Evolutionary conservation across 2,329 filamentous ascomycete genomes (phyloP).

Genomic region (Aspergillus fijiensis): DNA sequence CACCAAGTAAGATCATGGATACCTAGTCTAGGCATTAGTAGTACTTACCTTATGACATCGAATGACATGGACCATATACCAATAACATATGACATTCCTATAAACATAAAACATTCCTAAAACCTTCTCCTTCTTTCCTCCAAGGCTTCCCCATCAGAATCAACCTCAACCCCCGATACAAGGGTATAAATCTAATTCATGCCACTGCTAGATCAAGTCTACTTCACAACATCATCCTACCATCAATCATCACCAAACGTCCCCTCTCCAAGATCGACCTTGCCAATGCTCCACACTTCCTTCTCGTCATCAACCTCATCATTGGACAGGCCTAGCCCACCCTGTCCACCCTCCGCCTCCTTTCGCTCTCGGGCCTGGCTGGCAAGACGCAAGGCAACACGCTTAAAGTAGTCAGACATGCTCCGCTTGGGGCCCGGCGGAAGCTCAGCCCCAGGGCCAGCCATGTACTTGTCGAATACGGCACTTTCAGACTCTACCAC

Average conservation of each 20-base stretch:
- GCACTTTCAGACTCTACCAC: slow-evolving; percentile 83
- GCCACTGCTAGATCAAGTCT: slow-evolving; percentile 14
- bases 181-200: slow-evolving; percentile 30
- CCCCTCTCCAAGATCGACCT: slow-evolving; percentile 73
- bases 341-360: slow-evolving; percentile 86
- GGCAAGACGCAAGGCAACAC: slow-evolving; percentile 81
- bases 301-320: slow-evolving; percentile 93
- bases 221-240: slow-evolving; percentile 2
- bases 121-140: slow-evolving; percentile 3
- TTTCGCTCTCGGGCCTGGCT: slow-evolving; percentile 82
- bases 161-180: slow-evolving; percentile 7
- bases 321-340: slow-evolving; percentile 79
- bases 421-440: slow-evolving; percentile 74
- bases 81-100: too few relatives aligned
- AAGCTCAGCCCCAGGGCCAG: slow-evolving; percentile 64
- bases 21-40: too few relatives aligned
- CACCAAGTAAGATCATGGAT: too few relatives aligned
- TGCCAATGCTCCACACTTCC: slow-evolving; percentile 94
- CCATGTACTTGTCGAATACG: slow-evolving; percentile 89
- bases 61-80: too few relatives aligned
- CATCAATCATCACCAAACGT: slow-evolving; percentile 36
- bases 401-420: slow-evolving; percentile 97
- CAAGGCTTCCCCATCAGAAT: neutral
- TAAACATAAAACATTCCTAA: slow-evolving; percentile 1
- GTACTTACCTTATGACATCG: too few relatives aligned